Percentiles rank a stretch among this genome's conserved stretches.
Evolutionary conservation across 1,139 yeast genomes (phyloP).

Genomic region (Kazachstania sp.): DNA sequence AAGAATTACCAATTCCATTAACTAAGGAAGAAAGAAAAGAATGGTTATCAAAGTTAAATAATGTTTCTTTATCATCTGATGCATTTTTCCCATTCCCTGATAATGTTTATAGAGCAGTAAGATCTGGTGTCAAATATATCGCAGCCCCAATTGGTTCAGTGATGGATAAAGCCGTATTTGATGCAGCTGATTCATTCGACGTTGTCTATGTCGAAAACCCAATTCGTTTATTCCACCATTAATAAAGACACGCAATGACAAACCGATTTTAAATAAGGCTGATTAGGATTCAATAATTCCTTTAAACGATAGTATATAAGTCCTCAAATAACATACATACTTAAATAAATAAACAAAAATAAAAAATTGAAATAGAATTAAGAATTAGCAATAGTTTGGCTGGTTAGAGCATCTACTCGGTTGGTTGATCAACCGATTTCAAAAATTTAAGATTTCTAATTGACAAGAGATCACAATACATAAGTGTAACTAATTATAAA

Average conservation of each 20-base stretch:
- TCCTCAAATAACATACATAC: neutral
- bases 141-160: conserved; percentile 98
- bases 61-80: conserved; percentile 90
- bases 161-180: conserved; percentile 93
- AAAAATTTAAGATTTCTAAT: too few relatives aligned
- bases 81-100: conserved; percentile 99
- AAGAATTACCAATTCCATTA: conserved; percentile 70
- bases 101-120: conserved; percentile 93
- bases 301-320: neutral
- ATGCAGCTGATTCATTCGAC: conserved; percentile 85
- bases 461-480: neutral
- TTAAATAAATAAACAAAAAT: too few relatives aligned
- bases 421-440: too few relatives aligned
- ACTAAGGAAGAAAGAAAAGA: conserved; percentile 76
- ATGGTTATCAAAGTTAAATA: conserved; percentile 70
- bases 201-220: conserved; percentile 91
- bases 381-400: too few relatives aligned
- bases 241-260: conserved; percentile 27
- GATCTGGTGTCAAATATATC: conserved; percentile 89
- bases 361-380: neutral
- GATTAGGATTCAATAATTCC: neutral
- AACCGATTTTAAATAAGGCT: conserved; percentile 4
- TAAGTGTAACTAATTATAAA: conserved; percentile 3
- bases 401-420: too few relatives aligned
- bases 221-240: conserved; percentile 93